Evolutionary conservation across 768 basidiomycete species (phyloP).

Genomic region (Mycena vulgaris): DNA sequence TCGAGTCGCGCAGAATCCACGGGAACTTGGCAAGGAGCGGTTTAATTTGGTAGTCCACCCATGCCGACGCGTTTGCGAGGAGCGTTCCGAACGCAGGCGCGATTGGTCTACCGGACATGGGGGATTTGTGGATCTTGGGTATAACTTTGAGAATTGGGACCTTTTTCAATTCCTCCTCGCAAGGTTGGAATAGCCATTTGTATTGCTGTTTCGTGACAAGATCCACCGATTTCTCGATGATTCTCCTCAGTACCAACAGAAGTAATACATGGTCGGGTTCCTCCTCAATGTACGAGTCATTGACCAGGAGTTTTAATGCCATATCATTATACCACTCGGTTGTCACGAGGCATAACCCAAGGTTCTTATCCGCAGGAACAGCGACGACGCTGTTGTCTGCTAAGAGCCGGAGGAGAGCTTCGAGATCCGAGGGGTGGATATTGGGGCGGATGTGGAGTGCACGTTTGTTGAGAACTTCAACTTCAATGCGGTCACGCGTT

Average conservation of each 20-base stretch:
- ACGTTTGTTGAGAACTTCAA: constrained; percentile 27
- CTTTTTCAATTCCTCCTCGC: neutral
- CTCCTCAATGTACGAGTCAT: constrained; percentile 29
- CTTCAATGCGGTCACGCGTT: constrained; percentile 16
- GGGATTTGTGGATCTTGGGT: too few relatives aligned
- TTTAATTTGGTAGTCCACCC: too few relatives aligned
- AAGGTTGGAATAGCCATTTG: constrained; percentile 5
- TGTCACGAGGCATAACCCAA: constrained; percentile 35
- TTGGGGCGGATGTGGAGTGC: constrained; percentile 31
- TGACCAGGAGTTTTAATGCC: constrained; percentile 30
- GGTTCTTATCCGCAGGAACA: constrained; percentile 37
- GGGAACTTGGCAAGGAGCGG: constrained; percentile 8
- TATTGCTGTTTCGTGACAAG: constrained; percentile 19
- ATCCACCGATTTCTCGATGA: neutral
- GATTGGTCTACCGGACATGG: too few relatives aligned
- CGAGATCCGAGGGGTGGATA: constrained; percentile 24
- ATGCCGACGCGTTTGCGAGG: too few relatives aligned
- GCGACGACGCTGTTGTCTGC: constrained; percentile 30
- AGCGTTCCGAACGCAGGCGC: too few relatives aligned
- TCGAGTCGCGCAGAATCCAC: constrained; percentile 23
- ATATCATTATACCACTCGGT: constrained; percentile 31
- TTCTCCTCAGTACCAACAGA: neutral
- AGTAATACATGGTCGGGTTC: constrained; percentile 11
- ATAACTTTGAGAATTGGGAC: constrained; percentile 21
- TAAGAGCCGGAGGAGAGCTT: constrained; percentile 26